phyloP scores from a whole-genome alignment of 331 rosid genomes.

The Malus hybrid region DNA sequence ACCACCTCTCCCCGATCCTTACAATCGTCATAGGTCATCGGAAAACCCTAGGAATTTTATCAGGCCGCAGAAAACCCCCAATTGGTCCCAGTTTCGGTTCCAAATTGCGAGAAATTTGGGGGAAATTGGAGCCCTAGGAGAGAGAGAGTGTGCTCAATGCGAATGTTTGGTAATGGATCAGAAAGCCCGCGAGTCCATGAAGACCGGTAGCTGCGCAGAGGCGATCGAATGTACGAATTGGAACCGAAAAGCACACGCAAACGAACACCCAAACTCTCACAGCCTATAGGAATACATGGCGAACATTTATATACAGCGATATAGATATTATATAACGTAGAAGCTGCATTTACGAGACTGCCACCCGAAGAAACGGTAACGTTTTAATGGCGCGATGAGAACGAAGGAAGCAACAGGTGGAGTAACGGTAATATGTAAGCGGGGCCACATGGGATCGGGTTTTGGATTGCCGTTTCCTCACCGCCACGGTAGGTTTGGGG shows the following conservation, averaged over 20 bases:
- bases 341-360: background rate
- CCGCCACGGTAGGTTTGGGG: conserved; percentile 26
- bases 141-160: background rate
- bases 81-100: conserved; percentile 7
- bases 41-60: conserved; percentile 6
- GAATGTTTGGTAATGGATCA: background rate
- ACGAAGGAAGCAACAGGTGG: conserved; percentile 15
- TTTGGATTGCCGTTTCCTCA: conserved; percentile 18
- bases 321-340: too few species aligned
- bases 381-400: conserved; percentile 13
- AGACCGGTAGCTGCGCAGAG: conserved; percentile 8
- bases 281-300: background rate
- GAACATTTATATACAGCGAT: too few species aligned
- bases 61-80: conserved; percentile 12
- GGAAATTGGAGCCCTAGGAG: conserved; percentile 4
- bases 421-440: conserved; percentile 11
- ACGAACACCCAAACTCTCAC: background rate
- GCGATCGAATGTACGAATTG: background rate
- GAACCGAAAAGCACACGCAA: background rate
- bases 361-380: conserved; percentile 7
- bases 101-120: background rate
- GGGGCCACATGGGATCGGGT: conserved; percentile 1
- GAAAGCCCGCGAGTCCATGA: background rate
- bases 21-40: conserved; percentile 47
- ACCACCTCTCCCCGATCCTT: conserved; percentile 35